Percentiles rank a stretch among this genome's conserved stretches.
These are phyloP conservation scores for Torulaspora quercuum DNA, from an alignment of 805 yeast genomes.

Conservation along the genomic window DNA sequence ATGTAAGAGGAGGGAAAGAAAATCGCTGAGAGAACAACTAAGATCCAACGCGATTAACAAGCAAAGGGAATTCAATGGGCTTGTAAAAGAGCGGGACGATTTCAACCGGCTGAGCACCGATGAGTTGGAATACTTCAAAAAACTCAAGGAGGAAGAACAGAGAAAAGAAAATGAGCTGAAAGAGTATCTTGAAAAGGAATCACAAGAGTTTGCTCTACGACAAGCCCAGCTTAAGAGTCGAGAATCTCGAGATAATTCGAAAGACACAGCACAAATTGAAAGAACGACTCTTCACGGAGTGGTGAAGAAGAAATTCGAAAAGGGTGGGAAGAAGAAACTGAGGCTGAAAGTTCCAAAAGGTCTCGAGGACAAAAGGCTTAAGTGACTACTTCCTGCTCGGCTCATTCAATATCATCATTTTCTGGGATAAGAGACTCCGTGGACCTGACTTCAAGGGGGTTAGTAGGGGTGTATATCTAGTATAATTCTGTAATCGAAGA, in stretches of 20 bases:
- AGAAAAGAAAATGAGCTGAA: slow-evolving; percentile 11
- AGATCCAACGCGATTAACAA: slow-evolving; percentile 30
- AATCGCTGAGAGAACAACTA: slow-evolving; percentile 33
- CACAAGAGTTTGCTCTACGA: slow-evolving; percentile 12
- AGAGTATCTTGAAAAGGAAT: slow-evolving; percentile 10
- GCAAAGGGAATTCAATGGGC: slow-evolving; percentile 25
- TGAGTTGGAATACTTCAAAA: slow-evolving; percentile 24
- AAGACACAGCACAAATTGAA: neutral
- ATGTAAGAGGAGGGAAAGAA: slow-evolving; percentile 23
- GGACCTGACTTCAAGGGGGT: too few species aligned
- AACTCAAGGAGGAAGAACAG: slow-evolving; percentile 6
- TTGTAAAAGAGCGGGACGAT: slow-evolving; percentile 29
- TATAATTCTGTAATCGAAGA: too few species aligned
- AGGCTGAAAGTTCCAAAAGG: slow-evolving; percentile 1
- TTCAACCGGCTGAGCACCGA: slow-evolving; percentile 29
- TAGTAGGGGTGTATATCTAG: too few species aligned
- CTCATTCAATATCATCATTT: too few species aligned
- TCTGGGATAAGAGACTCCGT: too few species aligned
- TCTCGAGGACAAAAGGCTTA: too few species aligned
- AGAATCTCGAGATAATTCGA: too few species aligned
- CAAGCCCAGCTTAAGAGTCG: neutral
- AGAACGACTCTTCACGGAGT: slow-evolving; percentile 1
- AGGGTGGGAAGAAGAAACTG: neutral
- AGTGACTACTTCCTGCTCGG: too few species aligned
- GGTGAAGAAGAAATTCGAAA: slow-evolving; percentile 2